Conservation (phyloP, 306 rosid species). For the Astragalus glycyphyllos region DNA sequence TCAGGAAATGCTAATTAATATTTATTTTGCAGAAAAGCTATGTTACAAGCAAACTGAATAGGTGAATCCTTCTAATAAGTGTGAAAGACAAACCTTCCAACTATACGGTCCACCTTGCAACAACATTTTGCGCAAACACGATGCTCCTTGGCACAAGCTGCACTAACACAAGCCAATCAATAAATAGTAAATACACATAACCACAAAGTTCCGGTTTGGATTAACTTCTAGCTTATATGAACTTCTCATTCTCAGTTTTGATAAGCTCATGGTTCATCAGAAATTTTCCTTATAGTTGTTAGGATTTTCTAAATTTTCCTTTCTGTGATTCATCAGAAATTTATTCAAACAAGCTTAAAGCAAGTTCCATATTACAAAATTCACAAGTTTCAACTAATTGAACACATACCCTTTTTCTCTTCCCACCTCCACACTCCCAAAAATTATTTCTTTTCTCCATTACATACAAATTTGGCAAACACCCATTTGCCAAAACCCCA, state of each 20-base stretch:
- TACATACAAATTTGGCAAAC: neutral
- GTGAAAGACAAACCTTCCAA: conserved; percentile 71
- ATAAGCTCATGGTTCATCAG: neutral
- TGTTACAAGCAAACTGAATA: conserved; percentile 33
- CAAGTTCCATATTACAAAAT: conserved; percentile 3
- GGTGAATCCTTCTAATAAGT: conserved; percentile 32
- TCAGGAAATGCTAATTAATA: conserved; percentile 6
- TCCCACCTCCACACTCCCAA: conserved; percentile 26
- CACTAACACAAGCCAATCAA: conserved; percentile 40
- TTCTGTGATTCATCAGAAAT: neutral
- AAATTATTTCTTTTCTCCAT: neutral
- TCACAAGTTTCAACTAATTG: conserved; percentile 15
- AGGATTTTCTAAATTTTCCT: neutral
- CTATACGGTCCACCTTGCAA: conserved; percentile 56
- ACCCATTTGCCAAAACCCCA: neutral
- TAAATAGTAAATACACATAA: neutral
- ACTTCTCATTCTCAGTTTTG: neutral
- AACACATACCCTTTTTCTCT: conserved; percentile 2
- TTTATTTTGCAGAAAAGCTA: conserved; percentile 26
- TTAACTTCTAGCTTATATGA: neutral
- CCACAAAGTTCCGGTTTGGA: neutral
- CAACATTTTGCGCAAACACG: conserved; percentile 87
- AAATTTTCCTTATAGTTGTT: too few relatives aligned
- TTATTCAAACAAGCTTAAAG: neutral
- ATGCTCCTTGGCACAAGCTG: conserved; percentile 95